Evolutionary conservation across 1,284 basidiomycete species (phyloP), one percentile per base, ranked within the genome.

Genomic region (Trichosporon sp.): DNA sequence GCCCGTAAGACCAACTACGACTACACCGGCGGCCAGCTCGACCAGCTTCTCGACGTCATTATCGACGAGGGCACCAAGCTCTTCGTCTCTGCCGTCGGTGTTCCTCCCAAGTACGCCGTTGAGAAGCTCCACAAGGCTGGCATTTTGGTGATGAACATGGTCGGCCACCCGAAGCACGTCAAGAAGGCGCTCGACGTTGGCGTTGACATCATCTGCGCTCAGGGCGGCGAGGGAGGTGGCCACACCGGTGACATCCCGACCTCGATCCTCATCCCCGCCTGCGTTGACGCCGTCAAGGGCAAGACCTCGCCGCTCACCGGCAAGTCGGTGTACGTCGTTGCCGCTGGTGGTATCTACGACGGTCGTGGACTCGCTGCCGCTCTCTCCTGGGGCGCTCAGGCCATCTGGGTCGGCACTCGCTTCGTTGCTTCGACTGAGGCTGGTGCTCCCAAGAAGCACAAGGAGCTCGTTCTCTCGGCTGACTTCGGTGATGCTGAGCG

Each of bases 371-470:
- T 95, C n/a, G 92, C 91, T 11, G 90, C 91, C 16, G 89, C 91
- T 72, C 80, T 94, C 60, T 84, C 87, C 75, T 92, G 87, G 85
- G 92, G 92, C 69, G 91, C 91, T 31, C 84, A 90, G 71, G 91
- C 86, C 82, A 82, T 93, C 78, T 93, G 92, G 91, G 90, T 93
- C 61, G 92, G 92, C 37, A 92, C 90, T 2, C 86, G 93, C 44
- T 96, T 96, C 74, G 91, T 96, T 27, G 93, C 92, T 16, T 68
- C 64, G 9, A 54, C 52, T 9, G 66, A 68, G 66, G 66, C 66
- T 27, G 66, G 66, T 21, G 66, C 66, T 27, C 66, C 66, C 54
- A 44, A 44, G 32, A 65, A 68, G 64, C 66, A 68, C 66, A 68
- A 68, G 66, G 66, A 68, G 66, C 66, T 68, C 44, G 54, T 81